Conservation (phyloP, 176 grass and related monocot species). For the Chloris gayana region DNA sequence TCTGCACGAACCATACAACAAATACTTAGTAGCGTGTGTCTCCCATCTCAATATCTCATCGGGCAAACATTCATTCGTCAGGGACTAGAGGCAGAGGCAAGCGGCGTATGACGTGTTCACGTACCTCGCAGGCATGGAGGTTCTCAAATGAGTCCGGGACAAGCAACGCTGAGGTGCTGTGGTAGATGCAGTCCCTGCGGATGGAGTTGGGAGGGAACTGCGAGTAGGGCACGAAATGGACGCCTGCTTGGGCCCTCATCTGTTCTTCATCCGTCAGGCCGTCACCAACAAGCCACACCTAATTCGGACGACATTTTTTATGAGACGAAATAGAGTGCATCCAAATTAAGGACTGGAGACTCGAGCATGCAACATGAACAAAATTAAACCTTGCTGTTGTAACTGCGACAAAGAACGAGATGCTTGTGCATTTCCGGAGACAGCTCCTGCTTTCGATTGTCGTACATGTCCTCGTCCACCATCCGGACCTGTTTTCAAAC, state of each 20-base stretch:
- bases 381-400: constrained; percentile 40
- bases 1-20: constrained; percentile 23
- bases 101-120: too few relatives aligned
- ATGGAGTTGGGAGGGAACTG: constrained; percentile 51
- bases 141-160: constrained; percentile 66
- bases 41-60: too few relatives aligned
- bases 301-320: not conserved
- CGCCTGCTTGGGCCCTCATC: constrained; percentile 48
- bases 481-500: constrained; percentile 43
- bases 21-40: too few relatives aligned
- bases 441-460: constrained; percentile 40
- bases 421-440: constrained; percentile 22
- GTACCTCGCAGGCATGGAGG: constrained; percentile 79
- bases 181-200: constrained; percentile 58
- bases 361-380: too few relatives aligned
- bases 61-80: too few relatives aligned
- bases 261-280: constrained; percentile 55
- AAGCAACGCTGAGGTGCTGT: constrained; percentile 59
- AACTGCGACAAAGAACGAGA: constrained; percentile 30
- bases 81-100: too few relatives aligned
- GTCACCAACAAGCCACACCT: constrained; percentile 69
- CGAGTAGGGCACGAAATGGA: constrained; percentile 65
- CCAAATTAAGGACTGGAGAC: not conserved
- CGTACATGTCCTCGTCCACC: constrained; percentile 33
- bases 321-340: not conserved